These are phyloP conservation scores for Rubia balearica DNA, from an alignment of 305 asterid species.

Conservation along the genomic window DNA sequence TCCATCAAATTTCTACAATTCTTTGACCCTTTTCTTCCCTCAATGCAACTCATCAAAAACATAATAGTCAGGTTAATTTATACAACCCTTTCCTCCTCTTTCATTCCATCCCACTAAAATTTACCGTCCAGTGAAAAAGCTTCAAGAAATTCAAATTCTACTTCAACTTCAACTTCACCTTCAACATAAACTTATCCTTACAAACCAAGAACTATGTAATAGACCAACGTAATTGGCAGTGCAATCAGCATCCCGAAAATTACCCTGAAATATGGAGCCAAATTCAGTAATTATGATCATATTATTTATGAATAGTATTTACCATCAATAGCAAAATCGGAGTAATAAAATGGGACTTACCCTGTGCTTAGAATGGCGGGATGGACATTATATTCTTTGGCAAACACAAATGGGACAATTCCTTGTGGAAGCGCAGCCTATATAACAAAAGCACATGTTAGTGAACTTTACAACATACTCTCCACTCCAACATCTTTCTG, in stretches of 20 bases:
- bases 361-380: conserved; percentile 90
- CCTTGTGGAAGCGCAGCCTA: conserved; percentile 99
- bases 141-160: neutral
- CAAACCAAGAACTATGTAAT: conserved; percentile 78
- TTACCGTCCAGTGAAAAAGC: neutral
- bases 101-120: neutral
- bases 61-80: conserved; percentile 6
- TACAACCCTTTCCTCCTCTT: neutral
- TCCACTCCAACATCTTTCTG: neutral
- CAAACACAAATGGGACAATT: conserved; percentile 92
- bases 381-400: conserved; percentile 93
- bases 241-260: conserved; percentile 93
- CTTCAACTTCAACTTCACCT: too few species aligned
- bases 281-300: neutral
- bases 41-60: conserved; percentile 16
- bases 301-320: neutral
- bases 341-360: conserved; percentile 50
- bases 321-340: neutral
- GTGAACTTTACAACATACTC: conserved; percentile 2
- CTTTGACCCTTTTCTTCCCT: conserved; percentile 20
- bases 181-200: conserved; percentile 21
- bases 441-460: conserved; percentile 4
- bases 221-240: conserved; percentile 72
- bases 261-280: conserved; percentile 44
- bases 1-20: conserved; percentile 6